These are phyloP conservation scores for Pyrenophora teres DNA, from an alignment of 2,329 filamentous ascomycete species.

Conservation along the genomic window DNA sequence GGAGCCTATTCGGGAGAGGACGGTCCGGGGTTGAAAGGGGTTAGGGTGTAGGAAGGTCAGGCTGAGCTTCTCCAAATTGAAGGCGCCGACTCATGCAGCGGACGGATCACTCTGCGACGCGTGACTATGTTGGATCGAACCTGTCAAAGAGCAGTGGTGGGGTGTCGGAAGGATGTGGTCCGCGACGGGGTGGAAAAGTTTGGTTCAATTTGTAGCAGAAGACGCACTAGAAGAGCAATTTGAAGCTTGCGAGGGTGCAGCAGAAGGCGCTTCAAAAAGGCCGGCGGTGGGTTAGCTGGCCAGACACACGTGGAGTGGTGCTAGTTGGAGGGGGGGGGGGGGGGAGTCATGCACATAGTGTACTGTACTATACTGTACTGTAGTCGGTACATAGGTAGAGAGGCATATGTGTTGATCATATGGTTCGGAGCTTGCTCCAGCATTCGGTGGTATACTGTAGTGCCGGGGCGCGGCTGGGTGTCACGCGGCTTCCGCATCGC, in stretches of 20 bases:
- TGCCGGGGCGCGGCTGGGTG: not conserved
- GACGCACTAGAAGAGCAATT: no score
- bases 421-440: not conserved
- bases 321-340: not conserved
- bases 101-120: not conserved
- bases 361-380: no score
- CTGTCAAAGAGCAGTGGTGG: not conserved
- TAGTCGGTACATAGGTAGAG: no score
- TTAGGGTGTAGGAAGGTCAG: no score
- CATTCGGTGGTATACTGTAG: not conserved
- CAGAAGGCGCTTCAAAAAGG: not conserved
- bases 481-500: not conserved
- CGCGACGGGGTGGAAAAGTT: not conserved
- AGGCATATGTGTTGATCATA: not conserved
- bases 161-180: not conserved
- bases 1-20: no score
- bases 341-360: no score
- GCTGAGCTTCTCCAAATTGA: not conserved
- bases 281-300: not conserved
- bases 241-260: no score
- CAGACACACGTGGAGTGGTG: not conserved
- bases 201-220: no score
- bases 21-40: no score
- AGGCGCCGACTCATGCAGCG: not conserved
- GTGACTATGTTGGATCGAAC: not conserved